Conservation (phyloP, 495 filamentous ascomycete genomes). For the Rostrohypoxylon terebratum region DNA sequence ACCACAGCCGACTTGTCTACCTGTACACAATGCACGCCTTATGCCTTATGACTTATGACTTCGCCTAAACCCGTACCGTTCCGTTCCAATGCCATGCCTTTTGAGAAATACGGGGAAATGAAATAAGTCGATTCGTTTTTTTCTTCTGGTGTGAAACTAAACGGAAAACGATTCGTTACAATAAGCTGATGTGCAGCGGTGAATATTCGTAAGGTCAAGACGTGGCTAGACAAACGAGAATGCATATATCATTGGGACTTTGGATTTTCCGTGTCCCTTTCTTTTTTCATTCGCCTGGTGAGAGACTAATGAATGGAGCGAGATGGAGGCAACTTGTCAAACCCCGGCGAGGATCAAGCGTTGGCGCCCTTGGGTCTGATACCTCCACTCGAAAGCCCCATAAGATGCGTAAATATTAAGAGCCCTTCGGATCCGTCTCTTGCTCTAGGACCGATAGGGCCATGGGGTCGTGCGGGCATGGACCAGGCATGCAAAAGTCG, state of each 20-base stretch:
- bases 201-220: slow-evolving; percentile 38
- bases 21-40: slow-evolving; percentile 47
- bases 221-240: slow-evolving; percentile 45
- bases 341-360: slow-evolving; percentile 10
- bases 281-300: slow-evolving; percentile 22
- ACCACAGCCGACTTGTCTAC: slow-evolving; percentile 43
- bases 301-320: slow-evolving; percentile 21
- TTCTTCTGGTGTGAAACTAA: slow-evolving; percentile 29
- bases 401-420: slow-evolving; percentile 32
- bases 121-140: slow-evolving; percentile 35
- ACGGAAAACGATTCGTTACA: slow-evolving; percentile 38
- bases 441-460: slow-evolving; percentile 14
- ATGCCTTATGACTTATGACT: slow-evolving; percentile 38
- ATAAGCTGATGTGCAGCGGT: slow-evolving; percentile 29
- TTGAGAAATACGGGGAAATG: slow-evolving; percentile 19
- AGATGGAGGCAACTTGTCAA: slow-evolving; percentile 27
- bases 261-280: slow-evolving; percentile 12
- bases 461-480: slow-evolving; percentile 29
- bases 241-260: slow-evolving; percentile 41
- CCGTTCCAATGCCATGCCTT: slow-evolving; percentile 44
- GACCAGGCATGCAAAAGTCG: slow-evolving; percentile 35
- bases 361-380: slow-evolving; percentile 3
- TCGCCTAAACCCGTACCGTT: slow-evolving; percentile 34
- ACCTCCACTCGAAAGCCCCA: slow-evolving; percentile 22
- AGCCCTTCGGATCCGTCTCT: slow-evolving; percentile 31